These are phyloP conservation scores for Mucor racemosus DNA, from an alignment of 371 early-diverging fungal species.

Conservation along the genomic window DNA sequence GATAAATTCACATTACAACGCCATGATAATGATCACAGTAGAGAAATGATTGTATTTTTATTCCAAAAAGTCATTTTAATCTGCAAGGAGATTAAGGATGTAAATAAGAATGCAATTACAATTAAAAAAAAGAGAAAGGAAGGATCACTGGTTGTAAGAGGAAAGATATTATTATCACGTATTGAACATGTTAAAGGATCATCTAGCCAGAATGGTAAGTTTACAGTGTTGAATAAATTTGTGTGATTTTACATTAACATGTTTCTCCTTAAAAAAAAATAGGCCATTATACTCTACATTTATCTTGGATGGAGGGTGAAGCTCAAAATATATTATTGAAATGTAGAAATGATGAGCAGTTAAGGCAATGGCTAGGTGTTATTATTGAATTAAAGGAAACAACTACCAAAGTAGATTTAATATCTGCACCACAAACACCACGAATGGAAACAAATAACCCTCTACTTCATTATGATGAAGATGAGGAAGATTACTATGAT, in stretches of 20 bases:
- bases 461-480: constrained; percentile 37
- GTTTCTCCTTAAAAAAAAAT: constrained; percentile 1
- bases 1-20: constrained; percentile 84
- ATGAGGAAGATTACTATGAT: constrained; percentile 24
- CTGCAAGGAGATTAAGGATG: constrained; percentile 56
- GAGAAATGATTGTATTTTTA: constrained; percentile 81
- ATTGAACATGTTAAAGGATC: constrained; percentile 81
- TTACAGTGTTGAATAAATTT: too few relatives aligned
- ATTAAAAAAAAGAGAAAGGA: constrained; percentile 46
- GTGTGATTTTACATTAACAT: neutral
- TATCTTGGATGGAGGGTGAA: constrained; percentile 50
- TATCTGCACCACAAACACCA: constrained; percentile 28
- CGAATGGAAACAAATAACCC: constrained; percentile 16
- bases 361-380: constrained; percentile 79
- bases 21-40: constrained; percentile 66
- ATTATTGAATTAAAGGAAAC: constrained; percentile 63
- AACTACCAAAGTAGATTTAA: constrained; percentile 22
- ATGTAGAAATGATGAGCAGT: constrained; percentile 91
- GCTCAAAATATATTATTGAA: constrained; percentile 85
- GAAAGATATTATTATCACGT: constrained; percentile 77
- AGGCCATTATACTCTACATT: constrained; percentile 40
- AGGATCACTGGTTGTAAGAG: constrained; percentile 70
- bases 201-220: constrained; percentile 56
- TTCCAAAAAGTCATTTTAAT: constrained; percentile 90
- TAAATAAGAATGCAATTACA: constrained; percentile 47